phyloP scores from a whole-genome alignment of 2,329 filamentous ascomycete species.

The Botrytis tulipae region DNA sequence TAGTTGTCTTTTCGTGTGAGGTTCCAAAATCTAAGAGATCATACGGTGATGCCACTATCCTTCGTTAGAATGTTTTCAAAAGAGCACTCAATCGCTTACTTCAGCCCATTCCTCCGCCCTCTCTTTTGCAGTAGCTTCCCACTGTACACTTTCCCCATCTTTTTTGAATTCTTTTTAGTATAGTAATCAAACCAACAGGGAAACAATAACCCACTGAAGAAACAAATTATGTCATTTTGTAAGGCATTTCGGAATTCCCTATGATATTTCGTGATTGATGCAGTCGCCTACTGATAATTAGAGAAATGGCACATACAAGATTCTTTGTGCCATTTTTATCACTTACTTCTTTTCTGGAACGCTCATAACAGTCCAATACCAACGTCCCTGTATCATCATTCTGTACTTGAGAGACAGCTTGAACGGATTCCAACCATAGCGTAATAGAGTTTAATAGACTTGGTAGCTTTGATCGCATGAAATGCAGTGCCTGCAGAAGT shows the following conservation, averaged over 20 bases:
- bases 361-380: background rate
- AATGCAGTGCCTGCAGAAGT: background rate
- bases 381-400: background rate
- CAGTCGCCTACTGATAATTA: background rate
- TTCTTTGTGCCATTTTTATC: background rate
- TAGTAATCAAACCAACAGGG: background rate
- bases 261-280: background rate
- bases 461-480: background rate
- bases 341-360: background rate
- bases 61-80: background rate
- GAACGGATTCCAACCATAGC: background rate
- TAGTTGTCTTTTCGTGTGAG: background rate
- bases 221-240: background rate
- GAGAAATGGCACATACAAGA: background rate
- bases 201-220: background rate
- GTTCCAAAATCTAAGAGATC: background rate
- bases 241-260: background rate
- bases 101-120: background rate
- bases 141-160: background rate
- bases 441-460: background rate
- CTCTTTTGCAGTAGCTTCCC: background rate
- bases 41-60: background rate
- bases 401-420: background rate
- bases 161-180: background rate
- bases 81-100: background rate